Evolutionary conservation across 1,284 basidiomycete genomes (phyloP).

Genomic region (Ganoderma leucocontextum): DNA sequence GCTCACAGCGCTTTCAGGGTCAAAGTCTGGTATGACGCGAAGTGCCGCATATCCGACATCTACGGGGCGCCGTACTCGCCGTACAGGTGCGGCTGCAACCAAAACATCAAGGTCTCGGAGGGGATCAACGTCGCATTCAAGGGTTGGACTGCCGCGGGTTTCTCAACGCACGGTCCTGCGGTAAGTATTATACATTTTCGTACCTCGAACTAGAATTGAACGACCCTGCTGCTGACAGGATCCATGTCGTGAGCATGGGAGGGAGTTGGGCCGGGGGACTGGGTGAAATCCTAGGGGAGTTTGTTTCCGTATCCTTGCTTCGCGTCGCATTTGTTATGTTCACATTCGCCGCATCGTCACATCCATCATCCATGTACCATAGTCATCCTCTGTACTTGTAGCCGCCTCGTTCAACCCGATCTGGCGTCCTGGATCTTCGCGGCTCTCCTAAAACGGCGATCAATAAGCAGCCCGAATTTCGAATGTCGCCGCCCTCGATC

Average conservation of each 20-base stretch:
- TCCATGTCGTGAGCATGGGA: slow-evolving; percentile 21
- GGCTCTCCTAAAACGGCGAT: slow-evolving; percentile 35
- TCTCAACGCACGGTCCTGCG: neutral
- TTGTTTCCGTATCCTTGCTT: neutral
- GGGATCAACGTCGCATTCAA: slow-evolving; percentile 23
- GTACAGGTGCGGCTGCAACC: slow-evolving; percentile 15
- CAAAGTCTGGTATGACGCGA: slow-evolving; percentile 51
- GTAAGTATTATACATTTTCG: slow-evolving; percentile 9
- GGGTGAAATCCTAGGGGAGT: neutral
- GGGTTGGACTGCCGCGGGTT: neutral
- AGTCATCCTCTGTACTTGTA: slow-evolving; percentile 20
- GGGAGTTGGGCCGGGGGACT: slow-evolving; percentile 6
- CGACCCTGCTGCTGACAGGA: slow-evolving; percentile 1
- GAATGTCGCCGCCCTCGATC: slow-evolving; percentile 3
- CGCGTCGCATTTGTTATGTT: slow-evolving; percentile 13
- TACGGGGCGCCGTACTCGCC: slow-evolving; percentile 37
- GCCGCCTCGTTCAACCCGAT: slow-evolving; percentile 30
- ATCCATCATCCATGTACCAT: slow-evolving; percentile 24
- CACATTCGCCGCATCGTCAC: slow-evolving; percentile 13
- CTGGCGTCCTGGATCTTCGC: slow-evolving; percentile 48
- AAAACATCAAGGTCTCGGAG: slow-evolving; percentile 19
- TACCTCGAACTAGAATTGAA: neutral
- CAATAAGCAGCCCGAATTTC: slow-evolving; percentile 13
- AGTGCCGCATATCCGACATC: slow-evolving; percentile 46
- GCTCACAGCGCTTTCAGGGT: slow-evolving; percentile 42